Evolutionary conservation across 345 rosid species (phyloP).

Genomic region (Bretschneidera sinensis): DNA sequence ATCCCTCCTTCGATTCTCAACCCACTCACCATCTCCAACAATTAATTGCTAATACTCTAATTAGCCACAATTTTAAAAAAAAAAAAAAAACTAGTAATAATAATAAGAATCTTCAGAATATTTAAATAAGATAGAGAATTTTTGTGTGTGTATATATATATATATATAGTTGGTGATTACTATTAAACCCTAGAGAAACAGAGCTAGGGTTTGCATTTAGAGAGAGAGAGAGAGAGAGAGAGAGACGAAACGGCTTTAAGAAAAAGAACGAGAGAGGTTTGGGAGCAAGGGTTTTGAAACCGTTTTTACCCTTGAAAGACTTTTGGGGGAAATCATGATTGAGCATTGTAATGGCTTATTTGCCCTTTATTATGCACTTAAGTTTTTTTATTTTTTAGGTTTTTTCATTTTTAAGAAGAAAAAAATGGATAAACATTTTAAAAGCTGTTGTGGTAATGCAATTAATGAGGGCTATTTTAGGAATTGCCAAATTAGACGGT

Average conservation of each 20-base stretch:
- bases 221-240: slow-evolving; percentile 9
- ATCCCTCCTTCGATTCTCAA: slow-evolving; percentile 23
- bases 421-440: too few relatives aligned
- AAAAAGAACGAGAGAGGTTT: too few relatives aligned
- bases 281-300: slow-evolving; percentile 52
- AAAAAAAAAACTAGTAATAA: too few relatives aligned
- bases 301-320: slow-evolving; percentile 5
- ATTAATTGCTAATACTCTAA: neutral
- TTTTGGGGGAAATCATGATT: slow-evolving; percentile 1
- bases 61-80: neutral
- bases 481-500: too few relatives aligned
- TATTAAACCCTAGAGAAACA: slow-evolving; percentile 24
- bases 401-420: too few relatives aligned
- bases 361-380: too few relatives aligned
- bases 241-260: slow-evolving; percentile 24
- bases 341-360: neutral
- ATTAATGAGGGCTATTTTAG: too few relatives aligned
- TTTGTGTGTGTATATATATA: too few relatives aligned
- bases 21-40: slow-evolving; percentile 41
- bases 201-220: slow-evolving; percentile 38
- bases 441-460: too few relatives aligned
- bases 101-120: neutral
- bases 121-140: too few relatives aligned
- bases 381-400: too few relatives aligned
- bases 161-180: neutral